Evolutionary conservation across 2,329 filamentous ascomycete genomes (phyloP), one percentile per base, ranked within the genome.

Genomic region (Colletotrichum sp.): DNA sequence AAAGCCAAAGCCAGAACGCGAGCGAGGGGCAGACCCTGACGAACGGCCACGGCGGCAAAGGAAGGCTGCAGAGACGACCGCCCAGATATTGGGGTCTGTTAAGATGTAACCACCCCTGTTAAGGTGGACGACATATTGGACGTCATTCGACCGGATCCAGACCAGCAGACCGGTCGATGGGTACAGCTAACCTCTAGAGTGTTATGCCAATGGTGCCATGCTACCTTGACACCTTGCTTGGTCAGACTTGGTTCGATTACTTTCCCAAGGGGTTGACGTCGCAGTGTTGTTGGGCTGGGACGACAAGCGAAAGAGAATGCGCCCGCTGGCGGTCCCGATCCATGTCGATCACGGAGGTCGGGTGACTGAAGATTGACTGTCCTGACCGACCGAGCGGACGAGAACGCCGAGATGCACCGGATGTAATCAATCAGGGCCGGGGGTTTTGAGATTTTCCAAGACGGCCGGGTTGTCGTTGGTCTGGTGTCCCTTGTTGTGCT

Each of bases 141-240:
- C 68, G 72, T 72, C 68, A 73, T 71, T 62, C 62, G 57, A 29
- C 43, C 62, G 61, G 59, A 38, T 31, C 71, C 55, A 66, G 71
- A 62, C 71, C 36, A 62, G 29, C 34, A 68, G 55, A 68, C 57
- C 38, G 65, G 43, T 55, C 29, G n/a, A 34, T 21, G 57, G 31
- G 31, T 34, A 51, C 43, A n/a, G 43, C 43, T 51, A 51, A 13
- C 43, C 43, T 24, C 11, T 51, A 51, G 43, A 51, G 43, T 13
- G 43, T 51, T 51, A 51, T 51, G 43, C n/a, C n/a, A 51, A 51
- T 51, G 43, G 43, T 51, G 43, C 43, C 43, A 51, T 51, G 43
- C n/a, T 51, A 36, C 29, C 57, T 59, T 59, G n/a, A 36, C 57
- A 59, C n/a, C 57, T 57, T 62, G 64, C 36, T 61, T 70, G 29